Evolutionary conservation across 163 green algal genomes (phyloP).

Genomic region (Scenedesmus sp.): DNA sequence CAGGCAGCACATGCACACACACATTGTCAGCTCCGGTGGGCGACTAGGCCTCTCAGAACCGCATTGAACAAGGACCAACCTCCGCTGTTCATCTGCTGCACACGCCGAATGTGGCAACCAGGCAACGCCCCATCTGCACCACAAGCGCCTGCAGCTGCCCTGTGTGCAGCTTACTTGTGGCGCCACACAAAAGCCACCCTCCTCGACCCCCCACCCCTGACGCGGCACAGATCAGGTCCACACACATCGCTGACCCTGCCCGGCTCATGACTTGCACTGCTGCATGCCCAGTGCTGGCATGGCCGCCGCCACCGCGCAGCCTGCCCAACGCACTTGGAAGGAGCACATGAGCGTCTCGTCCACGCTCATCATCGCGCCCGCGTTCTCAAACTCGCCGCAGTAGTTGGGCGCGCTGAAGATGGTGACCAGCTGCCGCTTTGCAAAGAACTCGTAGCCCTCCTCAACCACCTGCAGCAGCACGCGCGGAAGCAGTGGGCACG

Average conservation of each 20-base stretch:
- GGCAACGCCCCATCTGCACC: neutral
- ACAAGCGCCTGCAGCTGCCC: neutral
- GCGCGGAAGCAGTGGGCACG: too few relatives aligned
- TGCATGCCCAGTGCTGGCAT: too few relatives aligned
- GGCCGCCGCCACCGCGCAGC: too few relatives aligned
- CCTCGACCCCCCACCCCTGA: too few relatives aligned
- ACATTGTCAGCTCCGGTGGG: too few relatives aligned
- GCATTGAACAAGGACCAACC: too few relatives aligned
- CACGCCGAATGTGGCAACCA: neutral
- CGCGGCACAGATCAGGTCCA: too few relatives aligned
- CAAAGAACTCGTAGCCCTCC: conserved; percentile 99
- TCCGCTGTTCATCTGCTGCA: too few relatives aligned
- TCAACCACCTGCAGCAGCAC: conserved; percentile 84
- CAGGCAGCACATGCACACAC: neutral
- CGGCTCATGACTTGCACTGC: neutral
- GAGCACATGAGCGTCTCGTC: conserved; percentile 99
- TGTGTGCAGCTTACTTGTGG: neutral
- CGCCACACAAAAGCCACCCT: neutral
- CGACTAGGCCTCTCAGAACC: too few relatives aligned
- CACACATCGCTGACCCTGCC: too few relatives aligned
- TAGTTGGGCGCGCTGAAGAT: conserved; percentile 99
- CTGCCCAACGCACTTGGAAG: conserved; percentile 87
- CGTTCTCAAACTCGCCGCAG: conserved; percentile 99
- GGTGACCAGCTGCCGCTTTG: conserved; percentile 98
- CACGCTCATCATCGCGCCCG: conserved; percentile 99